phyloP scores from a whole-genome alignment of 2,329 filamentous ascomycete genomes.

The Calonectria montana region DNA sequence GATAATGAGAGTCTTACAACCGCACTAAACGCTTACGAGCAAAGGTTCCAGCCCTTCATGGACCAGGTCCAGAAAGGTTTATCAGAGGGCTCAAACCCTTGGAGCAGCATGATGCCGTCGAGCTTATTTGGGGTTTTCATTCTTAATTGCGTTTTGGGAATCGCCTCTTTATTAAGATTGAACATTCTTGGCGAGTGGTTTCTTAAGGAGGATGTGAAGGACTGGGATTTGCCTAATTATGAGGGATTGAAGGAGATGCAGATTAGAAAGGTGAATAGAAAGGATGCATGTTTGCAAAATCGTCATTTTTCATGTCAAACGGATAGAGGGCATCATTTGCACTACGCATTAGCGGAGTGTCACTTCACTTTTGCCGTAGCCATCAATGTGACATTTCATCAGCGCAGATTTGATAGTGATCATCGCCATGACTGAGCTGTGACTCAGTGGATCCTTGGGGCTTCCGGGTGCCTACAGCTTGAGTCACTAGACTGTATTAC shows the following conservation, averaged over 20 bases:
- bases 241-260: slow-evolving; percentile 7
- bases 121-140: background rate
- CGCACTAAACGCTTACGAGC: slow-evolving; percentile 10
- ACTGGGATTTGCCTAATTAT: slow-evolving; percentile 17
- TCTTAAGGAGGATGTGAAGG: slow-evolving; percentile 6
- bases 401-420: too few relatives aligned
- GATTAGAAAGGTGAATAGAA: background rate
- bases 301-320: too few relatives aligned
- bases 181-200: slow-evolving; percentile 7
- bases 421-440: too few relatives aligned
- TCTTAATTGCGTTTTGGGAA: slow-evolving; percentile 2
- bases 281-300: too few relatives aligned
- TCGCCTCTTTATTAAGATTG: slow-evolving; percentile 5
- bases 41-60: slow-evolving; percentile 19
- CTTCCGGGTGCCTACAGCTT: too few relatives aligned
- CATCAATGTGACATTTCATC: too few relatives aligned
- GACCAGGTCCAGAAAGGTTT: slow-evolving; percentile 16
- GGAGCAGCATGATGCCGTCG: slow-evolving; percentile 12
- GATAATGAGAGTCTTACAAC: background rate
- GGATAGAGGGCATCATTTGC: too few relatives aligned
- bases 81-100: background rate
- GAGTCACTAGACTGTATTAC: too few relatives aligned
- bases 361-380: too few relatives aligned
- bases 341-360: too few relatives aligned
- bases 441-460: too few relatives aligned